Base-by-base conservation (phyloP, 495 filamentous ascomycete species). In the Neurospora sp. region DNA sequence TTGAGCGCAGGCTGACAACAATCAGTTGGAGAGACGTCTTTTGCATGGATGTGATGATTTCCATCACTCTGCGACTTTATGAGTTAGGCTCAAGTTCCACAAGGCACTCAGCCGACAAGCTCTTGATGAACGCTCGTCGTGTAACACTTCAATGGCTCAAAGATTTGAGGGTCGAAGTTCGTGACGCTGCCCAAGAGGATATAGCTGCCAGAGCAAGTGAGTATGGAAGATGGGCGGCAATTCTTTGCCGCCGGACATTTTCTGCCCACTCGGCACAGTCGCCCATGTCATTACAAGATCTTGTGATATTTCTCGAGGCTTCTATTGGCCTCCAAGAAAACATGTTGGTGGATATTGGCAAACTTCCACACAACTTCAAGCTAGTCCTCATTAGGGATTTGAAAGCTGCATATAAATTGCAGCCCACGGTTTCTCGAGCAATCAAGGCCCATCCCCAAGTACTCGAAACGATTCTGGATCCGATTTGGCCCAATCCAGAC, bases 1-100 rank as follows among this genome's bases (percentile, higher is more conserved):
- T 89, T 7, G 73, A 81, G 3, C 69, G 75, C 8, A 83, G 86
- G 4, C 74, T 90, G 0, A 69, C 77, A 0, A 78, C 40, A 27
- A 82, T 90, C 1, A 90, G 88, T 71, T 90, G 85, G 87, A 80
- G 89, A 31, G 89, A 90, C 59, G 74, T 75, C 1, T 74, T 84
- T 59, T 78, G 79, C 9, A 88, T 89, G 86, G 83, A 85, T 11
- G 78, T 82, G 4, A 73, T 89, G 0, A 82, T 88, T 44, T 84
- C 84, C 0, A 73, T 89, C 5, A 70, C 69, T 9, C 76, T 86
- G 14, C 74, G 81, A 72, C 4, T 86, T 1, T 70, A 66, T 46
- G 37, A 73, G 72, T 70, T 79, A 66, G 35, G 59, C 78, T 12
- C 72, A 74, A 2, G 59, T 42, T 4, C 69, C 42, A 16, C 59